Base-by-base conservation (phyloP, 805 yeast genomes). In the Kluyveromyces wickerhamii region DNA sequence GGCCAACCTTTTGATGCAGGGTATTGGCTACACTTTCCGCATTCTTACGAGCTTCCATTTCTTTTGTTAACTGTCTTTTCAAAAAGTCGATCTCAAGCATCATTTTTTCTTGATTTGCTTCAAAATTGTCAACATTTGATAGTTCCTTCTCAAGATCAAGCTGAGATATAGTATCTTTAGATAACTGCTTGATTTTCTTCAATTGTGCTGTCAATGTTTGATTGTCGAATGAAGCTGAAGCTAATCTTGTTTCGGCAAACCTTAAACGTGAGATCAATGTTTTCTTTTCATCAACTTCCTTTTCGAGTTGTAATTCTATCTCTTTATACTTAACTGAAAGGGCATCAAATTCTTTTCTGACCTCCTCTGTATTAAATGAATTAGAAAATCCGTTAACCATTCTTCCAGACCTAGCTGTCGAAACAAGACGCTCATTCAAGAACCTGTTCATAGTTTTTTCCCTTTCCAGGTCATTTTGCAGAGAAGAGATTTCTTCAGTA, bases 161-260 rank as follows among this genome's bases (percentile, higher is more conserved):
- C 34, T 49, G 50, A 12, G 48, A 34, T n/a, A 49, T 47, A 25
- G 57, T 34, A 17, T 47, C 32, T 15, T 35, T 35, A 5, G 61
- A 34, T 19, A 57, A 39, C 38, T 54, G 42, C 31, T 52, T 57
- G 19, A 68, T 34, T 27, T 61, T 66, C 21, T 60, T 59, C 4
- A 73, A 35, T 28, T 66, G 67, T 9, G 69, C 66, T 29, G 58
- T 64, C 41, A 66, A 49, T 33, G 60, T 71, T 47, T 71, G 75
- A 39, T 68, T 72, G 36, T 75, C 80, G 41, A 72, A 72, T 5
- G 77, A 66, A 32, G 76, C 79, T n/a, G 79, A 66, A 2, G 80
- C 78, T n/a, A 77, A 52, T 45, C 83, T 67, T 2, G 78, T 71
- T 43, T 78, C 80, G 10, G 82, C 55, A 45, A 79, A 59, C 21